These are phyloP conservation scores for Melampsora larici-populina DNA, from an alignment of 1,284 basidiomycete species.

Conservation along the genomic window DNA sequence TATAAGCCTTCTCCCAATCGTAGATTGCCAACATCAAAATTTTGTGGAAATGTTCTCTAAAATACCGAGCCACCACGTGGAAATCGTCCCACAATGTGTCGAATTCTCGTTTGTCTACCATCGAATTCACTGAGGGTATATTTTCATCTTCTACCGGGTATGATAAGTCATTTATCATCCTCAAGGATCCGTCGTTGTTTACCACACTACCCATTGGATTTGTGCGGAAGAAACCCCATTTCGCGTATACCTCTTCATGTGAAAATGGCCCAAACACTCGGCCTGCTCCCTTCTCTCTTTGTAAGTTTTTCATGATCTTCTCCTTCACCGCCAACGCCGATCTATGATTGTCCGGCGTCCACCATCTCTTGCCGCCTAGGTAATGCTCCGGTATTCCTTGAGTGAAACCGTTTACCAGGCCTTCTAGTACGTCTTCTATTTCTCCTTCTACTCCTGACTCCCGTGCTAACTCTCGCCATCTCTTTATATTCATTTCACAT, in stretches of 20 bases:
- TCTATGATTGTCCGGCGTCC: no score
- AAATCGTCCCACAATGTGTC: not conserved
- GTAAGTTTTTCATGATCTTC: no score
- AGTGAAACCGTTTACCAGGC: not conserved
- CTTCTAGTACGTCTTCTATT: not conserved
- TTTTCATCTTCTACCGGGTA: no score
- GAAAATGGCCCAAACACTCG: not conserved
- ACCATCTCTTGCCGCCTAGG: not conserved
- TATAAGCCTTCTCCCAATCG: no score
- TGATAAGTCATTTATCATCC: no score
- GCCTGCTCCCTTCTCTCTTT: not conserved
- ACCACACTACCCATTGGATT: no score
- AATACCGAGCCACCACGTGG: not conserved
- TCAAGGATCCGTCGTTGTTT: no score
- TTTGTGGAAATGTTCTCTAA: not conserved
- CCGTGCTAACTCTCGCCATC: not conserved
- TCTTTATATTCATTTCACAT: not conserved
- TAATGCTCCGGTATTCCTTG: constrained; percentile 13
- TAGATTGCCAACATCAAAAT: not conserved
- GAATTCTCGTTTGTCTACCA: not conserved
- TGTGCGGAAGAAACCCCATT: not conserved
- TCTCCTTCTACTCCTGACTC: not conserved
- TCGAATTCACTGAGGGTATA: constrained; percentile 1
- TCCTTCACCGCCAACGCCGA: no score
- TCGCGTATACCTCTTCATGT: not conserved